Evolutionary conservation across 2,329 filamentous ascomycete species (phyloP).

Genomic region (Colletotrichum lentis): DNA sequence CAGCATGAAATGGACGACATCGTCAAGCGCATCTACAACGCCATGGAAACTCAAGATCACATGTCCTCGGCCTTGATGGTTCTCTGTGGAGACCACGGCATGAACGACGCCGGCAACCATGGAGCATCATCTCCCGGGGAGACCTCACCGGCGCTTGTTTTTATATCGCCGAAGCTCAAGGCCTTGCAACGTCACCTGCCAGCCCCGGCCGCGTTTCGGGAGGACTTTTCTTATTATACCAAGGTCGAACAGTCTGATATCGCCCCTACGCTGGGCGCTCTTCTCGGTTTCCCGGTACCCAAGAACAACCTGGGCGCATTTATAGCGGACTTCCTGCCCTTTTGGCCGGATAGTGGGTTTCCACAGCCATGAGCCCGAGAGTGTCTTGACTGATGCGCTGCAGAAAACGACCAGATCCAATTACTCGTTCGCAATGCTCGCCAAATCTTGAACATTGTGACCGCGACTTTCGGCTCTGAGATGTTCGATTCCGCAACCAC

Average conservation of each 20-base stretch:
- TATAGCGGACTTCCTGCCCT: constrained; percentile 77
- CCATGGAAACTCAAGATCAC: constrained; percentile 75
- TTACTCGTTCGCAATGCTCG: constrained; percentile 80
- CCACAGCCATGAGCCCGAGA: background rate
- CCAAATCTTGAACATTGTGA: constrained; percentile 81
- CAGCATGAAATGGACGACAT: constrained; percentile 93
- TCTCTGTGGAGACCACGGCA: constrained; percentile 94
- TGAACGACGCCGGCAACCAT: constrained; percentile 98
- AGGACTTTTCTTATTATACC: constrained; percentile 84
- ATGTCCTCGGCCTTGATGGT: constrained; percentile 83
- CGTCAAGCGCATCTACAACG: constrained; percentile 76
- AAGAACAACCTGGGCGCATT: constrained; percentile 90
- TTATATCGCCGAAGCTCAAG: constrained; percentile 84
- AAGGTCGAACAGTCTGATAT: constrained; percentile 94
- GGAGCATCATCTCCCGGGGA: constrained; percentile 93
- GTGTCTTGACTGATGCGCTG: constrained; percentile 40
- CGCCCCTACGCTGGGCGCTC: constrained; percentile 83
- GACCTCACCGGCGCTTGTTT: constrained; percentile 90
- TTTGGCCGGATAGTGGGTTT: constrained; percentile 73
- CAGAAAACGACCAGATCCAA: constrained; percentile 65
- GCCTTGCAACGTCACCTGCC: constrained; percentile 55
- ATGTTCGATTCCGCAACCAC: constrained; percentile 49
- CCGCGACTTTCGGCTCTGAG: constrained; percentile 70
- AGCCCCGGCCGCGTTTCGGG: constrained; percentile 65
- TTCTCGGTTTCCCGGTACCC: constrained; percentile 87